Conservation (phyloP, 1,284 basidiomycete species). For the Papiliotrema flavescens region DNA sequence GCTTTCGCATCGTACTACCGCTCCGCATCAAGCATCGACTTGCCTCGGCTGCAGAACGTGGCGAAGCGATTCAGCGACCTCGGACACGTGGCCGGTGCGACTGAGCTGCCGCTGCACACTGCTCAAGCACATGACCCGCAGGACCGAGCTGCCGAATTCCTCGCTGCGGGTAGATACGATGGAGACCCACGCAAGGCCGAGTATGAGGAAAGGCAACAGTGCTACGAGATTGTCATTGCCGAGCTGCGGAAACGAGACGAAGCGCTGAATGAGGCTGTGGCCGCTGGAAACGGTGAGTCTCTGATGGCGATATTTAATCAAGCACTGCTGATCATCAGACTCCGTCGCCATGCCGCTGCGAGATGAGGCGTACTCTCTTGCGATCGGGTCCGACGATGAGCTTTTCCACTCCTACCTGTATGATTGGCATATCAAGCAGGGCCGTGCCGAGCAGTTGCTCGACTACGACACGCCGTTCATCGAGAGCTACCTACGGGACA, state of each 20-base stretch:
- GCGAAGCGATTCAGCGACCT: slow-evolving; percentile 81
- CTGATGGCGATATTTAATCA: not conserved
- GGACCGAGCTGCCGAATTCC: slow-evolving; percentile 71
- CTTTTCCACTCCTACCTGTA: slow-evolving; percentile 94
- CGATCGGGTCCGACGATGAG: slow-evolving; percentile 78
- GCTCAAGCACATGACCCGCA: slow-evolving; percentile 76
- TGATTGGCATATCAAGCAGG: slow-evolving; percentile 81
- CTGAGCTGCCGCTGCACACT: slow-evolving; percentile 81
- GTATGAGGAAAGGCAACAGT: slow-evolving; percentile 63
- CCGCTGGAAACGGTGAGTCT: slow-evolving; percentile 1
- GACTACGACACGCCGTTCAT: slow-evolving; percentile 58
- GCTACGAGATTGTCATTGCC: slow-evolving; percentile 78
- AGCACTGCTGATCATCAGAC: not conserved
- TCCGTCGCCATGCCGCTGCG: slow-evolving; percentile 16
- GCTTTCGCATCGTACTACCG: slow-evolving; percentile 53
- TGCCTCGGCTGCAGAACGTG: slow-evolving; percentile 79
- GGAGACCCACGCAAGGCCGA: slow-evolving; percentile 60
- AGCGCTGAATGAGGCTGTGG: slow-evolving; percentile 24
- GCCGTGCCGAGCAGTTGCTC: slow-evolving; percentile 81
- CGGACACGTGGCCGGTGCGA: slow-evolving; percentile 72
- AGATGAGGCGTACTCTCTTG: slow-evolving; percentile 55
- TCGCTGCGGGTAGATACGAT: slow-evolving; percentile 62
- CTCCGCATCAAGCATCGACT: not conserved
- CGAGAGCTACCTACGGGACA: slow-evolving; percentile 69
- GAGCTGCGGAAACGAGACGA: slow-evolving; percentile 78